phyloP scores from a whole-genome alignment of 2,329 filamentous ascomycete genomes.

The Colletotrichum salicis region DNA sequence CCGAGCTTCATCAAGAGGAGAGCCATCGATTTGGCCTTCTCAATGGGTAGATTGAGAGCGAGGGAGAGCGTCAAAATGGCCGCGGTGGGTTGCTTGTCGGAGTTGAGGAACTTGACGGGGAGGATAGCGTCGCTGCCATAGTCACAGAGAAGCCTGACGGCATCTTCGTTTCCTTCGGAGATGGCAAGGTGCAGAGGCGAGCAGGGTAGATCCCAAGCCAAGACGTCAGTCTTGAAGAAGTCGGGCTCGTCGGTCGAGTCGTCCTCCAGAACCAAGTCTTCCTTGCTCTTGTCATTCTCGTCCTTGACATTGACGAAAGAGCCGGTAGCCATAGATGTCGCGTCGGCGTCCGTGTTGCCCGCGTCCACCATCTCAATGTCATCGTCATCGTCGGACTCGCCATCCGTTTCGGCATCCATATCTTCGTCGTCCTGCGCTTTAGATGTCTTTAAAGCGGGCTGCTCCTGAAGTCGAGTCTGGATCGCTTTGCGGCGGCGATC shows the following conservation, averaged over 20 bases:
- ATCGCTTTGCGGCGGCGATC: slow-evolving; percentile 57
- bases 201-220: slow-evolving; percentile 82
- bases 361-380: slow-evolving; percentile 60
- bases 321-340: slow-evolving; percentile 68
- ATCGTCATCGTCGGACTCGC: slow-evolving; percentile 46
- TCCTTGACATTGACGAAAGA: slow-evolving; percentile 77
- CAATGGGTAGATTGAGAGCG: slow-evolving; percentile 70
- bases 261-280: slow-evolving; percentile 61
- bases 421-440: slow-evolving; percentile 41
- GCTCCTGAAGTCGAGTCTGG: slow-evolving; percentile 41
- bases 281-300: slow-evolving; percentile 47
- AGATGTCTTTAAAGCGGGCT: slow-evolving; percentile 39
- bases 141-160: slow-evolving; percentile 75
- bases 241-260: slow-evolving; percentile 72
- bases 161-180: slow-evolving; percentile 74
- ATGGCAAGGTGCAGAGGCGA: slow-evolving; percentile 85
- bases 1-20: slow-evolving; percentile 74
- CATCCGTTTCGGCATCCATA: slow-evolving; percentile 44
- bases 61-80: slow-evolving; percentile 78
- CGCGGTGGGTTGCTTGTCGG: slow-evolving; percentile 59
- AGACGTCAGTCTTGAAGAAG: slow-evolving; percentile 79
- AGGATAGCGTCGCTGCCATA: slow-evolving; percentile 83
- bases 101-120: slow-evolving; percentile 74
- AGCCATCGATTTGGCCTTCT: slow-evolving; percentile 73
- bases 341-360: slow-evolving; percentile 62